A percentile compares a stretch with the other conserved stretches of the same genome.
Evolutionary conservation across 495 filamentous ascomycete genomes (phyloP).

Genomic region (Penicillium lividum): DNA sequence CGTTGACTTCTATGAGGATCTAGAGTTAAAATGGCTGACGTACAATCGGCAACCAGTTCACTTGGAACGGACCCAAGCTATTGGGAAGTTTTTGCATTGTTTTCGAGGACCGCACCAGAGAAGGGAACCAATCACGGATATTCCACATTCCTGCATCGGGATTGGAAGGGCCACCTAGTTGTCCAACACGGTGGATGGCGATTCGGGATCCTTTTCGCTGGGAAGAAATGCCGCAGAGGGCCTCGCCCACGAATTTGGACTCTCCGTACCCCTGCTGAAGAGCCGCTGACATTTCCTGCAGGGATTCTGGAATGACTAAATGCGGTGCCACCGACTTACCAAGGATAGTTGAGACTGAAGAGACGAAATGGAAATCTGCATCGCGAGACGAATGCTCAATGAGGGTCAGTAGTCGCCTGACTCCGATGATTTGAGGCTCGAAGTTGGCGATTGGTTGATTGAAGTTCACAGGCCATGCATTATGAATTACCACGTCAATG

Average conservation of each 20-base stretch:
- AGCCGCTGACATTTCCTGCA: too few species aligned
- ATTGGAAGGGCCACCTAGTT: slow-evolving; percentile 48
- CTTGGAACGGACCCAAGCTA: slow-evolving; percentile 3
- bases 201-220: background rate
- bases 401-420: background rate
- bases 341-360: background rate
- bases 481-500: background rate
- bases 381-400: background rate
- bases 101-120: slow-evolving; percentile 18
- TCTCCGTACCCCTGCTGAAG: background rate
- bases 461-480: slow-evolving; percentile 3
- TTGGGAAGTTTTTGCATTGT: slow-evolving; percentile 8
- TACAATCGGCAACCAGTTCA: slow-evolving; percentile 11
- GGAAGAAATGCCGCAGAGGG: background rate
- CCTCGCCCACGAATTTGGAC: background rate
- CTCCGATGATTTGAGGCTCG: slow-evolving; percentile 13
- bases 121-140: slow-evolving; percentile 22
- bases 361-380: background rate
- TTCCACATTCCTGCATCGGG: slow-evolving; percentile 21
- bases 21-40: background rate
- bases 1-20: too few species aligned
- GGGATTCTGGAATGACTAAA: background rate
- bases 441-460: background rate
- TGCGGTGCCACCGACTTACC: background rate
- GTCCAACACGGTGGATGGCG: slow-evolving; percentile 50